A percentile compares a stretch with the other conserved stretches of the same genome.
phyloP scores from a whole-genome alignment of 1,284 basidiomycete genomes.

The Trametes polyzona region DNA sequence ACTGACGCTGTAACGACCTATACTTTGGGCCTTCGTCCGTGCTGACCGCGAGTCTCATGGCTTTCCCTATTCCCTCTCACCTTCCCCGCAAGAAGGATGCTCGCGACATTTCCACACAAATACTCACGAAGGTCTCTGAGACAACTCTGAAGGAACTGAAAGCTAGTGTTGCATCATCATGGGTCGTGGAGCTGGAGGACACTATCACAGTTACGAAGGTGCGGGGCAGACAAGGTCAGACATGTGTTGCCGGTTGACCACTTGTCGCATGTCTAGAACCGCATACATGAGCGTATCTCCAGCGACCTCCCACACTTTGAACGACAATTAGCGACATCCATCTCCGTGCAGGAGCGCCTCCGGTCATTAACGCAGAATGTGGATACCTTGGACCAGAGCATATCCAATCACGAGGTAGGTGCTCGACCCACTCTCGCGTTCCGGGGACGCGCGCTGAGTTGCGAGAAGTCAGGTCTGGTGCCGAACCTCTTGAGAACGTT shows the following conservation, averaged over 20 bases:
- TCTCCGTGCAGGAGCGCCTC: conserved; percentile 64
- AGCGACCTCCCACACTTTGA: conserved; percentile 65
- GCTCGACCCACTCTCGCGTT: not conserved
- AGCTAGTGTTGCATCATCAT: conserved; percentile 62
- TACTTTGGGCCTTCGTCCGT: not conserved
- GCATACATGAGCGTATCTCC: conserved; percentile 70
- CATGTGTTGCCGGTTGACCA: not conserved
- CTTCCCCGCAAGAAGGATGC: conserved; percentile 57
- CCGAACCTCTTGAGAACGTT: conserved; percentile 57
- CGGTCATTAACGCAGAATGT: conserved; percentile 55
- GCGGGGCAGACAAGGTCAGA: not conserved
- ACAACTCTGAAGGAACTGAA: conserved; percentile 59
- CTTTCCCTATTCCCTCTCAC: conserved; percentile 71
- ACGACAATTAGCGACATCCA: conserved; percentile 61
- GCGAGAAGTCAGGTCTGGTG: conserved; percentile 63
- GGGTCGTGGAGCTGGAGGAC: conserved; percentile 71
- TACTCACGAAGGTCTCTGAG: conserved; percentile 70
- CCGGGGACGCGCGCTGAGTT: conserved; percentile 1
- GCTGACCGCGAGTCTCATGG: conserved; percentile 47
- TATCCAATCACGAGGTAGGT: conserved; percentile 64
- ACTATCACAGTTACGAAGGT: conserved; percentile 73
- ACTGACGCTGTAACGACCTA: not conserved
- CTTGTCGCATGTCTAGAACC: conserved; percentile 45
- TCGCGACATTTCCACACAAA: conserved; percentile 67
- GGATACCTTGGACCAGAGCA: conserved; percentile 48